phyloP scores from a whole-genome alignment of 2,329 filamentous ascomycete species.

The Neopestalotiopsis sp. region DNA sequence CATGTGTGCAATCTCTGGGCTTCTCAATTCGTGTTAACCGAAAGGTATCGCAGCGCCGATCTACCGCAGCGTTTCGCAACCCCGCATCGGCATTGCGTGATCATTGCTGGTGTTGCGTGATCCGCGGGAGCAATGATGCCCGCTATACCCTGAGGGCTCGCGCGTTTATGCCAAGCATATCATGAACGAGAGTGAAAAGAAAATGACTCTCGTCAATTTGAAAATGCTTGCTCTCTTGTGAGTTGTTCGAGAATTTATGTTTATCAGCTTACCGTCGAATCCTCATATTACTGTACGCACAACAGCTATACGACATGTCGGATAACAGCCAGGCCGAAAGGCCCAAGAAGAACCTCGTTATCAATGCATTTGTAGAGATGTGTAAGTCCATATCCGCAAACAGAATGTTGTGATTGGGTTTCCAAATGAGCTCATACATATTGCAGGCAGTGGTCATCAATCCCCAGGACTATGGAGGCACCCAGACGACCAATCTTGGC shows the following conservation, averaged over 20 bases:
- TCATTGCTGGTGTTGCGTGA: conserved; percentile 15
- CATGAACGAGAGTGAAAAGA: not conserved
- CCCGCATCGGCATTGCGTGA: conserved; percentile 17
- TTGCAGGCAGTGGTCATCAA: conserved; percentile 20
- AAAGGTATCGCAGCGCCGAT: not conserved
- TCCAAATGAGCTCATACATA: not conserved
- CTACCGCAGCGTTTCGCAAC: conserved; percentile 5
- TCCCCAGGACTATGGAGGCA: conserved; percentile 46
- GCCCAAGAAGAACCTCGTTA: conserved; percentile 20
- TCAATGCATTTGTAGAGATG: conserved; percentile 23
- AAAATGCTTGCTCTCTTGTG: not conserved
- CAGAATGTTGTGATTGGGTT: not conserved
- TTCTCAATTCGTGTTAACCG: not conserved
- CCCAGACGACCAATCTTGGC: conserved; percentile 62
- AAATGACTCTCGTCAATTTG: not conserved
- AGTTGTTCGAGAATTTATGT: not conserved
- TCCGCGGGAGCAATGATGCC: not conserved
- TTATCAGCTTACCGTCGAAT: not conserved
- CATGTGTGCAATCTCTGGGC: not conserved
- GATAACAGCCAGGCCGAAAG: not conserved
- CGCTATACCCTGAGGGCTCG: not conserved
- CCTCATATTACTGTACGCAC: not conserved
- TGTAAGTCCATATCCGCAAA: conserved; percentile 5
- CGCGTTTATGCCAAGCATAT: not conserved
- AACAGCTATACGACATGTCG: not conserved